Conservation (phyloP, 768 basidiomycete species). For the Panellus pusillus region DNA sequence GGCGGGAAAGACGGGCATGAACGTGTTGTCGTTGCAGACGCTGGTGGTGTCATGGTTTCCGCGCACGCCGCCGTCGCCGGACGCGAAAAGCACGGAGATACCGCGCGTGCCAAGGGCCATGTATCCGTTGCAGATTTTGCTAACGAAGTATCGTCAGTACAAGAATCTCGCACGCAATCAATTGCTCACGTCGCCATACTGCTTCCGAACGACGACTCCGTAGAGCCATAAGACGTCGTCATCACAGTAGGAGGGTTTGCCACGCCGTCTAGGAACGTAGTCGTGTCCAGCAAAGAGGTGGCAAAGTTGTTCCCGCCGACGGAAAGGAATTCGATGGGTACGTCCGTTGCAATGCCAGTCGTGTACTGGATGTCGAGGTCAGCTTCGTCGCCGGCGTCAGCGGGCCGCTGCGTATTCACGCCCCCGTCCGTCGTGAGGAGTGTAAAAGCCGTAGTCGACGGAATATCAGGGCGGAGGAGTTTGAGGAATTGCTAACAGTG, state of each 20-base stretch:
- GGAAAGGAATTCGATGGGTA: neutral
- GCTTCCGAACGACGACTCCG: neutral
- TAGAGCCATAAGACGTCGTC: neutral
- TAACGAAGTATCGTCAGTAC: neutral
- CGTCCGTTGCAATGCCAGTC: neutral
- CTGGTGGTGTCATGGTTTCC: constrained; percentile 2
- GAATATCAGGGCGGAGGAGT: neutral
- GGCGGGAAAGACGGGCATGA: constrained; percentile 31
- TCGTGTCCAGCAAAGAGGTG: neutral
- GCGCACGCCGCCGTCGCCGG: constrained; percentile 4
- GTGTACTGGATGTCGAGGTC: constrained; percentile 9
- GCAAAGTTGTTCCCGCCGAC: neutral
- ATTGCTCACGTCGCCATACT: neutral
- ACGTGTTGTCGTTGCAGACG: constrained; percentile 17
- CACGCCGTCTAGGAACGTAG: neutral
- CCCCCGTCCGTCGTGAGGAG: neutral
- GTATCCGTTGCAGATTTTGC: constrained; percentile 4
- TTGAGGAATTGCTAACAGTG: neutral
- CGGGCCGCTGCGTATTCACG: neutral
- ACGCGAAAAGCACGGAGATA: neutral
- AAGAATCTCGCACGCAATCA: neutral
- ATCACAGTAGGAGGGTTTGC: neutral
- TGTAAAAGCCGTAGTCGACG: neutral
- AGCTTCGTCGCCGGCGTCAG: neutral
- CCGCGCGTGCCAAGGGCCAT: neutral